Base-by-base conservation (phyloP, 2,329 filamentous ascomycete genomes). In the Blastomyces gilchristii region DNA sequence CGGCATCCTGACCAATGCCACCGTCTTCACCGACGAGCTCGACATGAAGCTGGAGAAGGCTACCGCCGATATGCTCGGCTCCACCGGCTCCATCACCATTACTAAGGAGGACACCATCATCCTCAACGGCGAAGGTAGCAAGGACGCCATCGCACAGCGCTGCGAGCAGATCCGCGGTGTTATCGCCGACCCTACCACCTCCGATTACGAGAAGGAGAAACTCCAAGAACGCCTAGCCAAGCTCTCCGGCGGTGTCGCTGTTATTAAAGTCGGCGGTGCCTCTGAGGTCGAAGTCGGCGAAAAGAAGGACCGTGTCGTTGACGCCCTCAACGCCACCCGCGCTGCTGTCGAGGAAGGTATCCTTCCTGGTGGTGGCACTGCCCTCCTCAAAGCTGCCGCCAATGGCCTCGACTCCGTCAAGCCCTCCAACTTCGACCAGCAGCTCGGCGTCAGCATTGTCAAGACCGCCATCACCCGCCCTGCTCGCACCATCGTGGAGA, bases 131-230 rank as follows among this genome's bases (percentile, higher is more conserved):
- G 91, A 96, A 74, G 94, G 94, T 68, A 88, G 82, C 87, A 97
- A 97, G 85, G 94, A 99, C 75, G 78, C 84, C 69, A 95, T 99
- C 73, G 80, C 89, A 68, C 91, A 97, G 84, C 90, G 94, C 76
- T 97, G 94, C 81, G 94, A 99, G 82, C 94, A 99, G 84, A 99
- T 99, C 80, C 92, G 94, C 71, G 92, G 93, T 70, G 91, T 97
- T 79, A 96, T 97, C 83, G 84, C 83, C 67, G 94, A 99, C 81
- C 89, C 93, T 69, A 87, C 85, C 71, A 99, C 94, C 68, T 97
- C 92, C 58, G 94, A 99, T 75, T 99, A 99, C 81, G 94, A 99
- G 86, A 97, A 97, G 86, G 94, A 99, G 89, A 99, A 99, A 87
- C 90, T 99, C 69, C 94, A 97, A 83, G 94, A 99, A 84, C 94